Evolutionary conservation across 2,329 filamentous ascomycete genomes (phyloP).

Genomic region (Zopfia rhizophila): DNA sequence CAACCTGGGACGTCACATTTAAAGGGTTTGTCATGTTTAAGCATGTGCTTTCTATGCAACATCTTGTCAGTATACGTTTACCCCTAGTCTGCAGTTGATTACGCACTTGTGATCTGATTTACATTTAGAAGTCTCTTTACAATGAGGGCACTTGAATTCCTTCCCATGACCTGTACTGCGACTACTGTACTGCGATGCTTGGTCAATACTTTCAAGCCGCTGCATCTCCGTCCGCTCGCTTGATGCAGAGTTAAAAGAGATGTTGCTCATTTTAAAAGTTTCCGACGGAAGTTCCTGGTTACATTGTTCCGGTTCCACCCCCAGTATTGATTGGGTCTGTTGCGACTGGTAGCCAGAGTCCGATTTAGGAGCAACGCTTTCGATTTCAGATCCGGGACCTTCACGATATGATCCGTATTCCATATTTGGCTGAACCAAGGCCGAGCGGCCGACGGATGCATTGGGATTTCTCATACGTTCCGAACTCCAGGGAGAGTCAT

Average conservation of each 20-base stretch:
- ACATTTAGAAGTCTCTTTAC: conserved; percentile 41
- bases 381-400: conserved; percentile 34
- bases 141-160: conserved; percentile 29
- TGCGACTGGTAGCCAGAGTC: conserved; percentile 49
- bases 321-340: conserved; percentile 40
- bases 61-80: conserved; percentile 19
- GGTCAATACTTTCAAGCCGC: conserved; percentile 29
- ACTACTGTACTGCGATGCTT: conserved; percentile 37
- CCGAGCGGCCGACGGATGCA: conserved; percentile 8
- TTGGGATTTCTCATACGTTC: conserved; percentile 28
- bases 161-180: conserved; percentile 32
- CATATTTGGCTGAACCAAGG: conserved; percentile 20
- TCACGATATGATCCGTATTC: conserved; percentile 30
- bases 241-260: conserved; percentile 28
- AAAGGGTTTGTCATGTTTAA: conserved; percentile 75
- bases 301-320: conserved; percentile 35
- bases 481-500: conserved; percentile 40
- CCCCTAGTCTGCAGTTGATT: background rate
- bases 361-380: conserved; percentile 29
- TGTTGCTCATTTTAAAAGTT: conserved; percentile 23
- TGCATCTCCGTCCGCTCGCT: conserved; percentile 28
- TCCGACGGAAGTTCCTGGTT: conserved; percentile 34
- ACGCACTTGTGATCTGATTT: conserved; percentile 51
- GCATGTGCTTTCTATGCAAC: conserved; percentile 75
- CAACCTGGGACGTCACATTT: conserved; percentile 71